phyloP scores from a whole-genome alignment of 768 basidiomycete species.

The Lentinus tigrinus region DNA sequence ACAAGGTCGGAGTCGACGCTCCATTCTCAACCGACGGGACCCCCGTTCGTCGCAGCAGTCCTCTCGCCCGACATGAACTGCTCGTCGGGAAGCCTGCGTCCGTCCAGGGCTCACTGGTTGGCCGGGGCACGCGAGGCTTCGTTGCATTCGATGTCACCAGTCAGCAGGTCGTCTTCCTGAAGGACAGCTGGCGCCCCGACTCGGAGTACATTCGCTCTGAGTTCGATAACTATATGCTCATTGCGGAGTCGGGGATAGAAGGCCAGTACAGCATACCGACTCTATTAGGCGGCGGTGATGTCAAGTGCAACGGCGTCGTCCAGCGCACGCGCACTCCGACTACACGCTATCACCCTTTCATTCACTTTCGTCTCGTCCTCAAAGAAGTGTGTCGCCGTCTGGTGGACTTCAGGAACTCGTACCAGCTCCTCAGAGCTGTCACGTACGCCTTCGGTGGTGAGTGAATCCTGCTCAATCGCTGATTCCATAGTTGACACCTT shows the following conservation, averaged over 20 bases:
- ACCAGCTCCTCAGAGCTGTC: background rate
- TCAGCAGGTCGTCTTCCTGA: constrained; percentile 1
- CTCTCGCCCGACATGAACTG: background rate
- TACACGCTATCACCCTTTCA: too few relatives aligned
- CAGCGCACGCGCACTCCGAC: background rate
- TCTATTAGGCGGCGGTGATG: background rate
- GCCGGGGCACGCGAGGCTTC: constrained; percentile 1
- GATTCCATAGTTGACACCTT: background rate
- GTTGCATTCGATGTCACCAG: constrained; percentile 1
- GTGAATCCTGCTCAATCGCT: background rate
- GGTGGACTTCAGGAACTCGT: background rate
- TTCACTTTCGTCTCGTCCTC: background rate
- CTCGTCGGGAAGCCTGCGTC: background rate
- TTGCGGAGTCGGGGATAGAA: too few relatives aligned
- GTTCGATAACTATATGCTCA: background rate
- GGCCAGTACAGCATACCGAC: background rate
- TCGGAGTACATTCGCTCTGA: background rate
- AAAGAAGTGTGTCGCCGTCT: background rate
- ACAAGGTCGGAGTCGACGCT: background rate
- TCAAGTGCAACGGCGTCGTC: background rate
- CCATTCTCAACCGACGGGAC: background rate
- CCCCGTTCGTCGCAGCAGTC: background rate
- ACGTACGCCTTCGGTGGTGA: background rate
- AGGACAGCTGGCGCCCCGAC: constrained; percentile 6
- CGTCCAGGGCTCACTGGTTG: background rate